phyloP scores from a whole-genome alignment of 2,329 filamentous ascomycete genomes.

The Periglandula ipomoeae region DNA sequence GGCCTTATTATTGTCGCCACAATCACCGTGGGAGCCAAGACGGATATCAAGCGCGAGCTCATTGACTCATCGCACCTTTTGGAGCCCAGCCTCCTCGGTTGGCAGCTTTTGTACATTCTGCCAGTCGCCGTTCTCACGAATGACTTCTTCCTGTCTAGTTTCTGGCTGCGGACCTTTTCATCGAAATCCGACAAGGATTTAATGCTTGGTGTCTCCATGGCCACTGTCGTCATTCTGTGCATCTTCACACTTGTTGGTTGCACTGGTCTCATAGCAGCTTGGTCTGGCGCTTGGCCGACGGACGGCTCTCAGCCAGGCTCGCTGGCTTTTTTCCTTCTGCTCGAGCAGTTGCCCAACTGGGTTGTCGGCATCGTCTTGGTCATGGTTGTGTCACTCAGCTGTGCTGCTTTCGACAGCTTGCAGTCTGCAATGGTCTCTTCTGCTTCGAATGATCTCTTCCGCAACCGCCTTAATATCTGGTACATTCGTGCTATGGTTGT shows the following conservation, averaged over 20 bases:
- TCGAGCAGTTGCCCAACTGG: slow-evolving; percentile 65
- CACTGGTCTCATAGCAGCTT: slow-evolving; percentile 66
- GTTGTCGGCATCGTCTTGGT: slow-evolving; percentile 75
- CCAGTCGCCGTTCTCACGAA: slow-evolving; percentile 75
- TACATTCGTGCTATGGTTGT: slow-evolving; percentile 62
- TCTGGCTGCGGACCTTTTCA: slow-evolving; percentile 78
- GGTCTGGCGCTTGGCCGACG: slow-evolving; percentile 65
- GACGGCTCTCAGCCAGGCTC: slow-evolving; percentile 49
- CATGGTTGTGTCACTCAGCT: slow-evolving; percentile 70
- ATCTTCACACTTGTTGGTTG: slow-evolving; percentile 66
- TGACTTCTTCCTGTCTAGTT: slow-evolving; percentile 77
- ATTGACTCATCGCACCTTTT: slow-evolving; percentile 61
- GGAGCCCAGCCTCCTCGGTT: slow-evolving; percentile 63
- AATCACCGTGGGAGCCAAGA: slow-evolving; percentile 68
- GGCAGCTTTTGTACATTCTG: slow-evolving; percentile 79
- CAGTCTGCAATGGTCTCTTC: slow-evolving; percentile 82
- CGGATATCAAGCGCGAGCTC: slow-evolving; percentile 58
- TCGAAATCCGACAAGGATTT: slow-evolving; percentile 72
- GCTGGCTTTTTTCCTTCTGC: slow-evolving; percentile 66
- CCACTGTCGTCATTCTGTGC: slow-evolving; percentile 53
- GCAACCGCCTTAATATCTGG: slow-evolving; percentile 71
- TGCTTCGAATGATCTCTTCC: slow-evolving; percentile 75
- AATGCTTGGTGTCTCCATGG: slow-evolving; percentile 63
- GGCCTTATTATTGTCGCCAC: slow-evolving; percentile 66
- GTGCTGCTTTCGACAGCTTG: slow-evolving; percentile 70